Percentiles rank a stretch among this genome's conserved stretches.
Conservation (phyloP, 2,329 filamentous ascomycete species). For the Fulvia fulva region DNA sequence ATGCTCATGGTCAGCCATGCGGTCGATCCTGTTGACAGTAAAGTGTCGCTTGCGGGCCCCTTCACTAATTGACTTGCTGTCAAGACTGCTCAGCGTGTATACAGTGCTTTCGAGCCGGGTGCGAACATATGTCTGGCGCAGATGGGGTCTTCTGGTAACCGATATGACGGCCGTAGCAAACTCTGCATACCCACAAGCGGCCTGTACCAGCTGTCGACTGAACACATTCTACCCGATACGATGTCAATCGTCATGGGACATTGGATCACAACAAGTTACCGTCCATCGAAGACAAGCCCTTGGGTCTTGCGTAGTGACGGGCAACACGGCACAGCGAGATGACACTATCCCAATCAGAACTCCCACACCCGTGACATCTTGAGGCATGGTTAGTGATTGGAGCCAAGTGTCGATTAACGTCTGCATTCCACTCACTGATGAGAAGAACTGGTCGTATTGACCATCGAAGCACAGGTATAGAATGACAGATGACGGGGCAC, state of each 20-base stretch:
- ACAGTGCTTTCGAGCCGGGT: background rate
- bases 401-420: too few species aligned
- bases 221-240: background rate
- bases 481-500: background rate
- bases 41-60: background rate
- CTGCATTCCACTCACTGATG: background rate
- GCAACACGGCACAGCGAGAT: slow-evolving; percentile 4
- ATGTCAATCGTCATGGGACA: background rate
- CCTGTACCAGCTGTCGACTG: background rate
- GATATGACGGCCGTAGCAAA: background rate
- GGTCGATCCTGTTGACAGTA: too few species aligned
- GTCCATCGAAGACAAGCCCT: background rate
- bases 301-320: background rate
- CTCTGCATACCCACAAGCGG: background rate
- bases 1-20: background rate
- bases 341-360: background rate
- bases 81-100: background rate
- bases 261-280: background rate
- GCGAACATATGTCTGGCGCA: background rate
- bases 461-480: background rate
- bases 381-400: background rate
- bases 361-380: background rate
- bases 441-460: background rate
- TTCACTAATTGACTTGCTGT: background rate
- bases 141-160: too few species aligned